phyloP scores from a whole-genome alignment of 441 rosid genomes.

The Populus hybrid region DNA sequence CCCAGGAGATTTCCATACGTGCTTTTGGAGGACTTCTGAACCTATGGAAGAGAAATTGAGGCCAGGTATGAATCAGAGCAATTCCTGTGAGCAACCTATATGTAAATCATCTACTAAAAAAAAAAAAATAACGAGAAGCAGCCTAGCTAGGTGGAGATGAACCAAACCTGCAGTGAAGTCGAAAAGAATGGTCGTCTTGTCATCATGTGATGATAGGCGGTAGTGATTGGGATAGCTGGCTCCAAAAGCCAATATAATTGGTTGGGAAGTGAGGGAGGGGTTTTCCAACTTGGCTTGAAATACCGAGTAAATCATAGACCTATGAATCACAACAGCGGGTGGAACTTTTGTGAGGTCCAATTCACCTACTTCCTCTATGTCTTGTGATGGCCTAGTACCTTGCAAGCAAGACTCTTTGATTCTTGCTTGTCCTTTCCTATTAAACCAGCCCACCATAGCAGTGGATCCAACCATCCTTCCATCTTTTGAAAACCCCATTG shows the following conservation, averaged over 20 bases:
- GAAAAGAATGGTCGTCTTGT: slow-evolving; percentile 60
- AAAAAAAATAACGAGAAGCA: background rate
- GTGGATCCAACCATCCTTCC: too few species aligned
- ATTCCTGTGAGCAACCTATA: too few species aligned
- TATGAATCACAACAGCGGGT: too few species aligned
- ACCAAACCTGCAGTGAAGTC: slow-evolving; percentile 70
- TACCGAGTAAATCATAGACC: slow-evolving; percentile 71
- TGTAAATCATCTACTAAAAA: too few species aligned
- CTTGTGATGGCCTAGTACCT: too few species aligned
- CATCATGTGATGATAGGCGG: slow-evolving; percentile 60
- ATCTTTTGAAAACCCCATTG: too few species aligned
- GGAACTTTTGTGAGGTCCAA: too few species aligned
- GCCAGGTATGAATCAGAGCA: background rate
- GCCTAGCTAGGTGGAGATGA: background rate
- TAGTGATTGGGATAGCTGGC: slow-evolving; percentile 47
- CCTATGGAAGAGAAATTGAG: slow-evolving; percentile 27
- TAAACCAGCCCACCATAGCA: too few species aligned
- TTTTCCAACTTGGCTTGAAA: slow-evolving; percentile 65
- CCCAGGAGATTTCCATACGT: slow-evolving; percentile 27
- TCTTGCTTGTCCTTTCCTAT: too few species aligned
- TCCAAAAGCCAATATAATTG: slow-evolving; percentile 72
- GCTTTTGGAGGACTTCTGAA: slow-evolving; percentile 36
- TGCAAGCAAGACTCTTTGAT: too few species aligned
- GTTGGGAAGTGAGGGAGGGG: slow-evolving; percentile 49
- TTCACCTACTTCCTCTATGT: too few species aligned